Percentiles rank a stretch among this genome's conserved stretches.
phyloP scores from a whole-genome alignment of 208 protist genomes.

The Trypanosomatidae sp. region DNA sequence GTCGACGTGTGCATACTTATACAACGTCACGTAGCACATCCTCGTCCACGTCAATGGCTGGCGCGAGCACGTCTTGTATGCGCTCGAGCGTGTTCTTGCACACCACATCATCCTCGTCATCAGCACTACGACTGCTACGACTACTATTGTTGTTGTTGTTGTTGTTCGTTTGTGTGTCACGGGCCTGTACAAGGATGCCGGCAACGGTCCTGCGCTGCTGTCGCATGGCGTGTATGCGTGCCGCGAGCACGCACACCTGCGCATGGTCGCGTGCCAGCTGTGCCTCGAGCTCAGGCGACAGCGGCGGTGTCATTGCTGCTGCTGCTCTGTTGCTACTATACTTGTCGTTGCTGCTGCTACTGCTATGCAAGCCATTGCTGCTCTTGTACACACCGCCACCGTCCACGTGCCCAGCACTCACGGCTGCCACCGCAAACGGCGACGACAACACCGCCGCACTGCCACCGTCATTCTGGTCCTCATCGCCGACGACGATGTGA shows the following conservation, averaged over 20 bases:
- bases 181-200: constrained; percentile 9
- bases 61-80: constrained; percentile 9
- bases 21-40: no score
- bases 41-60: constrained; percentile 8
- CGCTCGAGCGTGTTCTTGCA: constrained; percentile 2
- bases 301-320: no score
- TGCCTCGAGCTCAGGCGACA: constrained; percentile 8
- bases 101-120: constrained; percentile 6
- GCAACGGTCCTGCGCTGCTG: constrained; percentile 19
- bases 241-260: constrained; percentile 15
- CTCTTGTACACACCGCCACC: constrained; percentile 4
- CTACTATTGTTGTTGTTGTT: constrained; percentile 1
- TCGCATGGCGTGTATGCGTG: constrained; percentile 23
- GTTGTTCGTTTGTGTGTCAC: no score
- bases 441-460: constrained; percentile 1
- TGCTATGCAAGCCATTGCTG: no score
- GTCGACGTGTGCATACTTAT: no score
- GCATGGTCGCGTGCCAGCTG: constrained; percentile 18
- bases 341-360: no score
- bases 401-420: no score
- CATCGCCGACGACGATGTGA: constrained; percentile 4
- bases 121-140: no score
- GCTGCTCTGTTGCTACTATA: no score
- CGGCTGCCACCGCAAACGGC: constrained; percentile 4
- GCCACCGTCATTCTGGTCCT: constrained; percentile 6